Base-by-base conservation (phyloP, 2,329 filamentous ascomycete genomes). In the Diaporthe sp. region DNA sequence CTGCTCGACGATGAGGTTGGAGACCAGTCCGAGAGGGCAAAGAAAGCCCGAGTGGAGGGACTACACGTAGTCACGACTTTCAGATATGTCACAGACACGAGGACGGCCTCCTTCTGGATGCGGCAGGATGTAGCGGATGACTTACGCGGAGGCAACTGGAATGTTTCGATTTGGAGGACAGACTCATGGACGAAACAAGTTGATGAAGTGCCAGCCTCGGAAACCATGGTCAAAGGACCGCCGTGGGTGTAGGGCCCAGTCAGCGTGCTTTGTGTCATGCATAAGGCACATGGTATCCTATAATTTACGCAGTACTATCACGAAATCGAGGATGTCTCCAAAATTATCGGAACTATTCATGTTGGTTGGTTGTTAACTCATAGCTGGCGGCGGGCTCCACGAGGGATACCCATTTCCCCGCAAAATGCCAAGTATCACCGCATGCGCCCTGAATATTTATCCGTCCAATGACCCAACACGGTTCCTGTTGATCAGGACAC, bases 21-120 rank as follows among this genome's bases (percentile, higher is more conserved):
- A 30, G 52, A 40, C 38, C 30, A 22, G 3, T 57, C 54, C 13
- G 64, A 33, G 42, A 35, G 38, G 35, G 71, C 57, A 1, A 66
- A 47, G 25, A 52, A 54, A 40, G 52, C 66, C 30, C 64, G 64
- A 35, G 17, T 58, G 40, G 40, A 57, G 7, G 50, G 66, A 19
- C 42, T 78, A 5, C 76, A 75, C 15, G 47, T 77, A 13, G 47
- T 77, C 15, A 67, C 68, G 4, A 71, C 75, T 15, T 67, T 77
- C 47, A 70, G 28, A 30, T 77, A 73, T 42, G 71, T 71, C 33
- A 71, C 66, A 2, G 64, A 73, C 19, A 75, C 61, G n/a, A 45
- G 67, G 9, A 75, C 61, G 12, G 75, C 71, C 3, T 73, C 69
- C n/a, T 77, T 77, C 57, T 77, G 76, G 76, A 71, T 75, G 52